phyloP scores from a whole-genome alignment of 1,284 basidiomycete species.

The Pterula multifida region DNA sequence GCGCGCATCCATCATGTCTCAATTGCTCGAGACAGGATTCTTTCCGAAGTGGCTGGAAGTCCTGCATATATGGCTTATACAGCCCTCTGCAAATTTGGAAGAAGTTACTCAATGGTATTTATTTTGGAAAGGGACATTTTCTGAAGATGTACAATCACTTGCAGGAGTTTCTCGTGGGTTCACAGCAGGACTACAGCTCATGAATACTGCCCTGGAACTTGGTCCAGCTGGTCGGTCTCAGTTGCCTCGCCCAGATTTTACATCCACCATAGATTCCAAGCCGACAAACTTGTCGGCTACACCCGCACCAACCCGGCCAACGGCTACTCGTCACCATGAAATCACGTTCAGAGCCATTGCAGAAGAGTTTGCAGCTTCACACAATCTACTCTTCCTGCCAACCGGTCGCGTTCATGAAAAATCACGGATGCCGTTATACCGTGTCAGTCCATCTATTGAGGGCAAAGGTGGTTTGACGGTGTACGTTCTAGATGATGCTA shows the following conservation, averaged over 20 bases:
- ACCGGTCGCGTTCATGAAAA: conserved; percentile 71
- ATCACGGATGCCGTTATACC: conserved; percentile 80
- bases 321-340: conserved; percentile 44
- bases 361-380: conserved; percentile 73
- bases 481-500: conserved; percentile 81
- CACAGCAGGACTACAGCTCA: conserved; percentile 75
- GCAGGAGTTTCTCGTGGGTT: conserved; percentile 70
- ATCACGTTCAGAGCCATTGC: conserved; percentile 88
- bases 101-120: conserved; percentile 90
- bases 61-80: conserved; percentile 85
- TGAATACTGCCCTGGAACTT: conserved; percentile 85
- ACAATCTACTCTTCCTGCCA: conserved; percentile 84
- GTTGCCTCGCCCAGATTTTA: conserved; percentile 55
- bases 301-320: conserved; percentile 18
- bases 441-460: conserved; percentile 65
- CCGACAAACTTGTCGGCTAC: conserved; percentile 23
- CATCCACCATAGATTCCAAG: conserved; percentile 28
- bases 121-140: conserved; percentile 80
- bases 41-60: conserved; percentile 94
- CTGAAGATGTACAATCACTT: conserved; percentile 52
- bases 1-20: conserved; percentile 64
- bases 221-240: conserved; percentile 60
- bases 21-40: conserved; percentile 82
- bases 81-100: conserved; percentile 72
- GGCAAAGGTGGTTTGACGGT: conserved; percentile 78